Evolutionary conservation across 441 rosid genomes (phyloP), one percentile per base, ranked within the genome.

Genomic region (Aleurites moluccanus): DNA sequence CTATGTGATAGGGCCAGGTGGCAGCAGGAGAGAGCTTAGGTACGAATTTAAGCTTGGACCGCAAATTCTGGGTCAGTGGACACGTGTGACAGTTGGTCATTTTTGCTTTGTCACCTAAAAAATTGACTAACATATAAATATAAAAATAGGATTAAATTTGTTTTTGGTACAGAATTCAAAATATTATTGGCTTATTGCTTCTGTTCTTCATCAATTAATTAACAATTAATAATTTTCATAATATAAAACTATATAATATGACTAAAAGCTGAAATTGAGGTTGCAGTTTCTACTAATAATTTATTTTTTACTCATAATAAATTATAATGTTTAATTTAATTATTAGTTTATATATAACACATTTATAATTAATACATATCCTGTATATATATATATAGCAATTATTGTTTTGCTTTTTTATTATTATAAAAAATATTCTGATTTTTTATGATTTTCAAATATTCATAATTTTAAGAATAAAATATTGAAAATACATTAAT

Each of bases 1-100:
- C 28, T 30, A n/a, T 18, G 56, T 40, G 9, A 9, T 49, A 28
- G 73, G 60, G 70, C 69, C 50, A 63, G 75, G 64, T 75, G 75
- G 66, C 65, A 0, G 61, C 20, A 3, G 1, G 18, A 50, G 44
- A 45, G 28, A 23, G 9, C n/a, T 4, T 18, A 10, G 25, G 42
- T 42, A 42, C 42, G 15, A 9, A 6, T 25, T 59, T 50, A 23
- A 74, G 63, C 8, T 3, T 21, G 44, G 53, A 18, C 40, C 30
- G 70, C 30, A 67, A 56, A 33, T 63, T 28, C 3, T 74, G 47
- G 70, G 70, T 56, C 45, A 23, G 45, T 38, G 7, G 38, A 73
- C 77, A 45, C 33, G 73, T 68, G 72, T 44, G 70, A 72, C 71
- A 71, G 67, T 73, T 76, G 78, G 76, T 50, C 61, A 52, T 9